A percentile compares a stretch with the other conserved stretches of the same genome.
Evolutionary conservation across 176 grass and related monocot species (phyloP).

Genomic region (Phoenix dactylifera): DNA sequence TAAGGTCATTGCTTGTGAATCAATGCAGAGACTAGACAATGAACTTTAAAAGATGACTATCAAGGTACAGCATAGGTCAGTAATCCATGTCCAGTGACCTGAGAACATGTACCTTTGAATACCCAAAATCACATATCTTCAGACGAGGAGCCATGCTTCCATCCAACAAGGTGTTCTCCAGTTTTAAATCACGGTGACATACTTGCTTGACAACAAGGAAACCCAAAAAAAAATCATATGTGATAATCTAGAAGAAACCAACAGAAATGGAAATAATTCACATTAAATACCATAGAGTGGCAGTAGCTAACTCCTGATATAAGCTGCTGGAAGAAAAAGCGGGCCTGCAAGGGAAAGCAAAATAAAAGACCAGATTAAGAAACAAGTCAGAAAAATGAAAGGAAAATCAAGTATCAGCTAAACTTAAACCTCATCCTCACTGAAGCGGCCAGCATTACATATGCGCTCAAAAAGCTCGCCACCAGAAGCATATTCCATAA

Average conservation of each 20-base stretch:
- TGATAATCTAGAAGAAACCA: slow-evolving; percentile 8
- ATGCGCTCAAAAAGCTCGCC: slow-evolving; percentile 95
- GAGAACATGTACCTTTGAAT: slow-evolving; percentile 59
- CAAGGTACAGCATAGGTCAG: too few relatives aligned
- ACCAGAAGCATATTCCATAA: slow-evolving; percentile 98
- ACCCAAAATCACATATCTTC: slow-evolving; percentile 97
- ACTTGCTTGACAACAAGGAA: slow-evolving; percentile 85
- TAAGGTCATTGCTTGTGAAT: too few relatives aligned
- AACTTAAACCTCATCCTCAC: slow-evolving; percentile 77
- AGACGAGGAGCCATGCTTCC: slow-evolving; percentile 85
- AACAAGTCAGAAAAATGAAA: not conserved
- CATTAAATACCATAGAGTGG: slow-evolving; percentile 79
- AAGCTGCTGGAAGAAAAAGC: slow-evolving; percentile 97
- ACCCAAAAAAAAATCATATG: slow-evolving; percentile 19
- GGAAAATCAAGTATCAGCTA: not conserved
- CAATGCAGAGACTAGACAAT: too few relatives aligned
- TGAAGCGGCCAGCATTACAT: slow-evolving; percentile 82
- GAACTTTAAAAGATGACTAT: too few relatives aligned
- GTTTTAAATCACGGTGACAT: slow-evolving; percentile 96
- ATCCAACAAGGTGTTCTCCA: slow-evolving; percentile 89
- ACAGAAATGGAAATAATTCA: not conserved
- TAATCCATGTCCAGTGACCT: too few relatives aligned
- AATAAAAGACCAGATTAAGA: not conserved
- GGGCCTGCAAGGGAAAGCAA: slow-evolving; percentile 34
- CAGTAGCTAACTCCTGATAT: slow-evolving; percentile 98